Evolutionary conservation across 257 asterid species (phyloP).

Genomic region (Rehmannia glutinosa): DNA sequence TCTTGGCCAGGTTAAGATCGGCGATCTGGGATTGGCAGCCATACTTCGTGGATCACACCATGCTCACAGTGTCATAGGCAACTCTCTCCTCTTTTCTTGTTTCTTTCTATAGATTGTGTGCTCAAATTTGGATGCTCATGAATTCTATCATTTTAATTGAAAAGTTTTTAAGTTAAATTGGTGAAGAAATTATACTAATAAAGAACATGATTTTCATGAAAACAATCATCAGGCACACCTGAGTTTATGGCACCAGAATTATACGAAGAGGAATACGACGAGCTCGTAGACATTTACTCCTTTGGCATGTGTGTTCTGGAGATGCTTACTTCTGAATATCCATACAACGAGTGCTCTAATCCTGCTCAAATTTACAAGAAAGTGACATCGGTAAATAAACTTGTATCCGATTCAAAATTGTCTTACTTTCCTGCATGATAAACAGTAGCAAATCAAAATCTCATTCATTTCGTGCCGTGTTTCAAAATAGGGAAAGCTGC

Average conservation of each 20-base stretch:
- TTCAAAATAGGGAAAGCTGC: conserved; percentile 63
- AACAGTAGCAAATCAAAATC: not conserved
- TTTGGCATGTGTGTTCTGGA: conserved; percentile 86
- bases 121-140: no score
- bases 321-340: conserved; percentile 77
- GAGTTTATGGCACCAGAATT: conserved; percentile 90
- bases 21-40: conserved; percentile 80
- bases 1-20: conserved; percentile 78
- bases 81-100: not conserved
- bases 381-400: conserved; percentile 62
- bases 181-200: not conserved
- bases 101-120: no score
- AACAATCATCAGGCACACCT: conserved; percentile 58
- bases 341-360: conserved; percentile 76
- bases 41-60: conserved; percentile 55
- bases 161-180: not conserved
- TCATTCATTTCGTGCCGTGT: conserved; percentile 7
- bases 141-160: no score
- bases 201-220: not conserved
- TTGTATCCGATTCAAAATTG: not conserved
- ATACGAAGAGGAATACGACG: conserved; percentile 81
- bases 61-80: conserved; percentile 86
- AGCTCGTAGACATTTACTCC: conserved; percentile 70
- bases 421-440: not conserved
- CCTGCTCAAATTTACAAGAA: conserved; percentile 95